A percentile compares a stretch with the other conserved stretches of the same genome.
Evolutionary conservation across 73 alveolate species (phyloP).

Genomic region (Effrenium voratum): DNA sequence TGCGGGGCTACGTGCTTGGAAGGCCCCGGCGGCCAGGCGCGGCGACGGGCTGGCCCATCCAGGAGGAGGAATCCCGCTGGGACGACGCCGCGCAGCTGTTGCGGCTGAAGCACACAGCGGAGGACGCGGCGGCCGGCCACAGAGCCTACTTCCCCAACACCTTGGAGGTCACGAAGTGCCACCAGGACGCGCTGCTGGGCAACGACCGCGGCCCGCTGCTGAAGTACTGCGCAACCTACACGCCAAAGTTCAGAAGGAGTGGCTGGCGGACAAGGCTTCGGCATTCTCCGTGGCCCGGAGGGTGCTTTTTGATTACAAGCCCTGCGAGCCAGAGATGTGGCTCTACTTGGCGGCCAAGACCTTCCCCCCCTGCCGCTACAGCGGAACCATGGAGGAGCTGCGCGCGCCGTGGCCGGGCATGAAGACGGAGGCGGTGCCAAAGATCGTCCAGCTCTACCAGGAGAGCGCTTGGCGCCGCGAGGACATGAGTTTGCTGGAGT

Average conservation of each 20-base stretch:
- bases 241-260: conserved; percentile 26
- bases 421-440: not conserved
- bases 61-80: not conserved
- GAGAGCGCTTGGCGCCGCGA: not conserved
- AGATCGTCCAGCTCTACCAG: not conserved
- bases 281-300: not conserved
- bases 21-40: not conserved
- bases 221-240: conserved; percentile 10
- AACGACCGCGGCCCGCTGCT: not conserved
- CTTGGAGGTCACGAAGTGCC: conserved; percentile 8
- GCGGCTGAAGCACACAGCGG: not conserved
- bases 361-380: not conserved
- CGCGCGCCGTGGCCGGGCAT: conserved; percentile 9
- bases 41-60: not conserved
- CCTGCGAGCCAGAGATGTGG: conserved; percentile 46
- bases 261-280: not conserved
- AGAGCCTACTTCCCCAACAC: not conserved
- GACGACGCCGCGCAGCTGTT: not conserved
- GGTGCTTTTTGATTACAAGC: not conserved
- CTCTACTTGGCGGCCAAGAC: not conserved
- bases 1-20: not conserved
- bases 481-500: not conserved
- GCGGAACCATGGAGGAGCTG: conserved; percentile 1
- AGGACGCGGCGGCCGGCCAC: not conserved
- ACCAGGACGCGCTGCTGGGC: conserved; percentile 1